phyloP scores from a whole-genome alignment of 805 yeast species.

The Lipomyces sp. region DNA sequence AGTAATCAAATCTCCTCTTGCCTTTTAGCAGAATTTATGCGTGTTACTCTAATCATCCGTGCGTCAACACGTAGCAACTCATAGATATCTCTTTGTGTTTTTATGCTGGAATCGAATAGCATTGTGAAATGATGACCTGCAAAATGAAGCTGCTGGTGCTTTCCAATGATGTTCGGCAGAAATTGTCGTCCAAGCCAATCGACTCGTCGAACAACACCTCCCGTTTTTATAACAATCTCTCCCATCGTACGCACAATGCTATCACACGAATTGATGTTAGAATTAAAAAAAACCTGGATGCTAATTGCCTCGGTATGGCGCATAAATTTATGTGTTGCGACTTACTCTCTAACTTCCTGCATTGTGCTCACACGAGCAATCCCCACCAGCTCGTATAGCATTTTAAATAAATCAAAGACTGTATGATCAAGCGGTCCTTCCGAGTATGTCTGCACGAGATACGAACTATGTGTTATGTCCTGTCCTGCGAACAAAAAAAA shows the following conservation, averaged over 20 bases:
- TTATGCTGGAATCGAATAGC: conserved; percentile 83
- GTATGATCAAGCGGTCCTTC: neutral
- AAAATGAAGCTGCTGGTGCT: conserved; percentile 86
- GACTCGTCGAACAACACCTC: conserved; percentile 90
- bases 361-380: conserved; percentile 77
- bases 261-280: neutral
- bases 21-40: conserved; percentile 41
- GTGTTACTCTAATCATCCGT: conserved; percentile 78
- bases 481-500: no score
- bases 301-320: neutral
- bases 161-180: conserved; percentile 79
- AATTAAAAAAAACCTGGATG: neutral
- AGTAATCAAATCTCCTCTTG: neutral
- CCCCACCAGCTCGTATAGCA: conserved; percentile 91
- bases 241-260: conserved; percentile 70
- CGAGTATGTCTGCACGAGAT: neutral
- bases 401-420: conserved; percentile 42
- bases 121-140: conserved; percentile 87
- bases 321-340: neutral
- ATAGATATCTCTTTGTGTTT: conserved; percentile 82
- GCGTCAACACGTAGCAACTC: conserved; percentile 86
- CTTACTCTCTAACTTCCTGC: conserved; percentile 64
- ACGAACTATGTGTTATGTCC: neutral
- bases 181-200: conserved; percentile 77
- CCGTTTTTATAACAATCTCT: conserved; percentile 76